A percentile compares a stretch with the other conserved stretches of the same genome.
Conservation (phyloP, 2,329 filamentous ascomycete genomes). For the Diaporthe capsici region DNA sequence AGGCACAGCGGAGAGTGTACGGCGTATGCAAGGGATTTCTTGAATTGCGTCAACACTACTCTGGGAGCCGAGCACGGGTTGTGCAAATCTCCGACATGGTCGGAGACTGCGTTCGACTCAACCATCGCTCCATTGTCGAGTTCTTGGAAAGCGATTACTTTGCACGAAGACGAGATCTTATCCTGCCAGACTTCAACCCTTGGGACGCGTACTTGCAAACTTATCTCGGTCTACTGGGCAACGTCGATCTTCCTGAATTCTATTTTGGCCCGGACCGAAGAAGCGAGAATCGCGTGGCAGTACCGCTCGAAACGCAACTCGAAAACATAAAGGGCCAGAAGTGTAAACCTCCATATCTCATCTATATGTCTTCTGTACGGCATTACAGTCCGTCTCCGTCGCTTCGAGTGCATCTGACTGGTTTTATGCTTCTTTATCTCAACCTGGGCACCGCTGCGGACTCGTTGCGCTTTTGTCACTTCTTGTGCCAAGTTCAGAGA, state of each 20-base stretch:
- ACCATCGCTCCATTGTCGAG: slow-evolving; percentile 18
- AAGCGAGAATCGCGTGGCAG: neutral
- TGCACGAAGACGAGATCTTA: neutral
- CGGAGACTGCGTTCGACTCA: neutral
- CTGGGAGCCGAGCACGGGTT: neutral
- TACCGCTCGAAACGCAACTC: neutral
- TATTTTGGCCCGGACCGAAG: neutral
- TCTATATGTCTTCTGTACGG: accelerated
- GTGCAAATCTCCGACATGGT: slow-evolving; percentile 2
- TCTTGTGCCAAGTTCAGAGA: neutral
- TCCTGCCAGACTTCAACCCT: neutral
- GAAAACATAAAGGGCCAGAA: neutral
- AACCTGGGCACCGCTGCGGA: neutral
- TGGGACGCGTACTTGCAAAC: slow-evolving; percentile 14
- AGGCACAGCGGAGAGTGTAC: neutral
- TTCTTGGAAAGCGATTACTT: neutral
- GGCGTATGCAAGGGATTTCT: slow-evolving; percentile 19
- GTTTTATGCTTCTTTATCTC: neutral
- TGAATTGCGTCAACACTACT: neutral
- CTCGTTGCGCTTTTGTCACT: neutral
- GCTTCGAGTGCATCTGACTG: neutral
- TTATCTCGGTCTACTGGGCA: neutral
- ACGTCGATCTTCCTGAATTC: neutral
- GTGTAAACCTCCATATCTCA: neutral
- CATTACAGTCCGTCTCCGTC: neutral